Percentiles rank a stretch among this genome's conserved stretches.
Conservation (phyloP, 108 stramenopile species). For the Discostella pseudostelligera region DNA sequence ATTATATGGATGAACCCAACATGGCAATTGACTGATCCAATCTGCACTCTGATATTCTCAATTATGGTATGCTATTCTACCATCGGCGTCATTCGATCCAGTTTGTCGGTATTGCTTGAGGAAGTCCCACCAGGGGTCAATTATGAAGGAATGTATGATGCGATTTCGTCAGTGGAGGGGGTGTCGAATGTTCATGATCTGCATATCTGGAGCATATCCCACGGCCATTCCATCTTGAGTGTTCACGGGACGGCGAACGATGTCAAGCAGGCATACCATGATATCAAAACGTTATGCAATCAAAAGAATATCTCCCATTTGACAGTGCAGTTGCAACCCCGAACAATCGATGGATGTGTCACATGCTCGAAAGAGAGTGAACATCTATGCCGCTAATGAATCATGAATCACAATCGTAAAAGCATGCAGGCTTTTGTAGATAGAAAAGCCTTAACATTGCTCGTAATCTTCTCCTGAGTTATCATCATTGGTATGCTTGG, state of each 20-base stretch:
- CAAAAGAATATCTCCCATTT: conserved; percentile 56
- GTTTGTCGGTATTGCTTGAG: conserved; percentile 84
- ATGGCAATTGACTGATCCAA: conserved; percentile 88
- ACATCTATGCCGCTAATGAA: conserved; percentile 18
- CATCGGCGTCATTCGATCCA: conserved; percentile 60
- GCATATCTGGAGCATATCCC: conserved; percentile 88
- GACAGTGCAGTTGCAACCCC: conserved; percentile 67
- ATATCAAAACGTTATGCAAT: conserved; percentile 36
- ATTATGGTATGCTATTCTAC: conserved; percentile 84
- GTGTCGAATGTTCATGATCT: conserved; percentile 88
- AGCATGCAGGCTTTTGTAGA: no score
- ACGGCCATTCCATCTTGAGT: conserved; percentile 56
- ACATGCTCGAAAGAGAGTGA: conserved; percentile 45
- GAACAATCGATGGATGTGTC: conserved; percentile 40
- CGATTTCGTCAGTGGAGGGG: conserved; percentile 54
- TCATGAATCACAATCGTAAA: no score
- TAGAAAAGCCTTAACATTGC: no score
- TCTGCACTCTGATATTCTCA: conserved; percentile 91
- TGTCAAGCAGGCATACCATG: conserved; percentile 34
- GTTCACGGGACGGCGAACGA: conserved; percentile 54
- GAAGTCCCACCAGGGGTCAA: conserved; percentile 84
- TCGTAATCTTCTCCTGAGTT: no score
- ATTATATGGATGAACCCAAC: conserved; percentile 87
- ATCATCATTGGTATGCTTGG: no score
- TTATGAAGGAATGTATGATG: conserved; percentile 59